Percentiles rank a stretch among this genome's conserved stretches.
phyloP scores from a whole-genome alignment of 129 eudicot species.

The Artemisia tridentata region DNA sequence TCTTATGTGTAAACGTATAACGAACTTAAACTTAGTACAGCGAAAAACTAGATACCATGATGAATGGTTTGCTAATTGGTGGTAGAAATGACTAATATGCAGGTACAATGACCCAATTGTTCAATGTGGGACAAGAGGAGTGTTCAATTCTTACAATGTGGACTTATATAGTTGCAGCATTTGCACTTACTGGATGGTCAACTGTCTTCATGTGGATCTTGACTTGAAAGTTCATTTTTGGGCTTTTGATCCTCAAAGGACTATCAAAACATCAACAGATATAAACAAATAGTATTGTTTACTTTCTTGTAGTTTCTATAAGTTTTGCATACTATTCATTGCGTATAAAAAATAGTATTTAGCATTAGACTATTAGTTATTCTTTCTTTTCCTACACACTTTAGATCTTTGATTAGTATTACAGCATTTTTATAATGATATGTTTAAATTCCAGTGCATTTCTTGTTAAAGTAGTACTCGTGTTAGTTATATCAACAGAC shows the following conservation, averaged over 20 bases:
- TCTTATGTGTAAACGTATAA: neutral
- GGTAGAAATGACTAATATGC: slow-evolving; percentile 8
- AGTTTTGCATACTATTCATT: slow-evolving; percentile 5
- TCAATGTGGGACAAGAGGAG: slow-evolving; percentile 80
- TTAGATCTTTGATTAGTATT: no score
- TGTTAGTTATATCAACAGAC: no score
- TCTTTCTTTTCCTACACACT: no score
- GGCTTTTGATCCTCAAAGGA: slow-evolving; percentile 8
- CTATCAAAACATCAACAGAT: neutral
- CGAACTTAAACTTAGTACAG: neutral
- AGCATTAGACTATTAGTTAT: no score
- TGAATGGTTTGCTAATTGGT: neutral
- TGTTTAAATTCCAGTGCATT: no score
- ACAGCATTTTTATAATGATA: neutral
- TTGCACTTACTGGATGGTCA: slow-evolving; percentile 82
- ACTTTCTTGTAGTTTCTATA: slow-evolving; percentile 11
- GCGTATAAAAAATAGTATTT: no score
- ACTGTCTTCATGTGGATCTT: slow-evolving; percentile 81
- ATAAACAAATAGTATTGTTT: neutral
- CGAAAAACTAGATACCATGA: neutral
- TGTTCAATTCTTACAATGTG: slow-evolving; percentile 77
- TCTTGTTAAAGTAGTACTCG: no score
- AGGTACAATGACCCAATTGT: slow-evolving; percentile 89
- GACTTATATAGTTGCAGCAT: slow-evolving; percentile 67
- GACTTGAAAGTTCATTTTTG: slow-evolving; percentile 26